Evolutionary conservation across 2,329 filamentous ascomycete species (phyloP).

Genomic region (Ciborinia camelliae): DNA sequence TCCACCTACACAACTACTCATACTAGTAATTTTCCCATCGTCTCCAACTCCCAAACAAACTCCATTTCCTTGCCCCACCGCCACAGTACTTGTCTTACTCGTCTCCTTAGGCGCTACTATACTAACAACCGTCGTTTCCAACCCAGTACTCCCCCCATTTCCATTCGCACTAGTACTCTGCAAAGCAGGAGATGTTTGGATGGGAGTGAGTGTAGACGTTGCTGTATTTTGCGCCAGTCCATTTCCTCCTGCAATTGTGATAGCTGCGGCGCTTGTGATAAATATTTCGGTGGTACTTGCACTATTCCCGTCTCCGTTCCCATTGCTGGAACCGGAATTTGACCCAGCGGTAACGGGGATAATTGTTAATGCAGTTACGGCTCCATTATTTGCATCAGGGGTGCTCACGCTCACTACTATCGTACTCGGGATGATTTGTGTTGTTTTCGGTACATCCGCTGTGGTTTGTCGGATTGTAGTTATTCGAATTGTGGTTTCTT

Average conservation of each 20-base stretch:
- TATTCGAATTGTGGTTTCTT: not conserved
- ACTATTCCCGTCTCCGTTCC: not conserved
- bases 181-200: not conserved
- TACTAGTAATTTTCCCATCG: not conserved
- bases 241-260: not conserved
- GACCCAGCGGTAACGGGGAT: not conserved
- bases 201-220: not conserved
- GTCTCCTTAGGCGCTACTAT: not conserved
- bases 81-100: not conserved
- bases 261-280: not conserved
- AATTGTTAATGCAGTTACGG: not conserved
- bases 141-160: not conserved
- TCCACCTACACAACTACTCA: constrained; percentile 3
- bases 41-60: not conserved
- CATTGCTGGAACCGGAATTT: not conserved
- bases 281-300: not conserved
- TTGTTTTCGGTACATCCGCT: not conserved
- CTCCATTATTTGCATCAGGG: not conserved
- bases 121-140: not conserved
- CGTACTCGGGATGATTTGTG: not conserved
- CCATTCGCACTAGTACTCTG: not conserved
- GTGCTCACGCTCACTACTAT: not conserved
- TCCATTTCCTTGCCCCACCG: not conserved
- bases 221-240: not conserved
- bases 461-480: not conserved